phyloP scores from a whole-genome alignment of 2,329 filamentous ascomycete species.

The Colletotrichum tropicicola region DNA sequence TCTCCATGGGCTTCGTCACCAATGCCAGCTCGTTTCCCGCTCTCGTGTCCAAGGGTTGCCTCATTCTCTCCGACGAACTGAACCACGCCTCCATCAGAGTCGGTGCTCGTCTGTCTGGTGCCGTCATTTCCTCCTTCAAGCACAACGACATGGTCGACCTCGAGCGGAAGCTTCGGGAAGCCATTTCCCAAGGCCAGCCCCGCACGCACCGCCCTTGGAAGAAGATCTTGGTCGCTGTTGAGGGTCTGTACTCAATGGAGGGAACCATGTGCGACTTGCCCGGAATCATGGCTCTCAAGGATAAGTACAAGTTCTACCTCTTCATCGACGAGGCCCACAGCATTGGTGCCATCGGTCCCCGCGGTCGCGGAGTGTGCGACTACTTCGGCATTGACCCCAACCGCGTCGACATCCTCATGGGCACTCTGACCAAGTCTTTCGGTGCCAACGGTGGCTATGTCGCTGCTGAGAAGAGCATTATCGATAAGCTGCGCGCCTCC shows the following conservation, averaged over 20 bases:
- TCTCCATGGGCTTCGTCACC: constrained; percentile 98
- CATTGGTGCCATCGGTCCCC: constrained; percentile 88
- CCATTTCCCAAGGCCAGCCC: constrained; percentile 95
- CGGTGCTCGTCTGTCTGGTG: constrained; percentile 90
- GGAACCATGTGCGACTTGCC: constrained; percentile 99
- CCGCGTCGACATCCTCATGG: constrained; percentile 96
- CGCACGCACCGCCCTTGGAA: constrained; percentile 99
- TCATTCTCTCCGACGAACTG: constrained; percentile 95
- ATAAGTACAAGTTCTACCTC: constrained; percentile 95
- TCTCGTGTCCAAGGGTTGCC: constrained; percentile 88
- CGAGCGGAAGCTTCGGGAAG: constrained; percentile 86
- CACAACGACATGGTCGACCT: constrained; percentile 95
- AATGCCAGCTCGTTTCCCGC: constrained; percentile 94
- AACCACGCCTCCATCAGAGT: constrained; percentile 98
- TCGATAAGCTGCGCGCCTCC: constrained; percentile 87
- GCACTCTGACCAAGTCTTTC: constrained; percentile 97
- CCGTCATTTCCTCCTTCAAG: constrained; percentile 95
- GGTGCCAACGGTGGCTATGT: constrained; percentile 98
- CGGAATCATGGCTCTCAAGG: constrained; percentile 85
- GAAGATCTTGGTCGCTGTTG: constrained; percentile 96
- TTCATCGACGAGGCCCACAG: constrained; percentile 98
- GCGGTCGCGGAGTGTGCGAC: constrained; percentile 92
- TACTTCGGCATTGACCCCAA: constrained; percentile 92
- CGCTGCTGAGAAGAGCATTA: constrained; percentile 86
- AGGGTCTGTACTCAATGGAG: constrained; percentile 99